These are phyloP conservation scores for Gossypium stocksii DNA, from an alignment of 345 rosid species.

Conservation along the genomic window DNA sequence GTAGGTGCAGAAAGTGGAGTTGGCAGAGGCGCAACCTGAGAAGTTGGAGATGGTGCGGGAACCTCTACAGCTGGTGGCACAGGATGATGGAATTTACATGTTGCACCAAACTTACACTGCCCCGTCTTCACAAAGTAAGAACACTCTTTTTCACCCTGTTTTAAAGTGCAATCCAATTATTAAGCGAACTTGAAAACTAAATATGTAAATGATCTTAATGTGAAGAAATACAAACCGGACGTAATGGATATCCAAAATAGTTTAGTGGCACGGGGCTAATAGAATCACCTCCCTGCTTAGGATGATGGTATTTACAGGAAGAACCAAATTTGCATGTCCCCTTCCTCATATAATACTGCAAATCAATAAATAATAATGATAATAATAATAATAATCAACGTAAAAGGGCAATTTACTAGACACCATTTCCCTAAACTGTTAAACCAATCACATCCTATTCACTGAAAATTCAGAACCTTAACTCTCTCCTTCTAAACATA, in stretches of 20 bases:
- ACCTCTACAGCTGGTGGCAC: slow-evolving; percentile 45
- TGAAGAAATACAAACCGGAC: slow-evolving; percentile 58
- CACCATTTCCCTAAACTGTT: not conserved
- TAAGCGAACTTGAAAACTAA: slow-evolving; percentile 9
- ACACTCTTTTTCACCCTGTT: slow-evolving; percentile 91
- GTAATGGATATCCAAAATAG: slow-evolving; percentile 73
- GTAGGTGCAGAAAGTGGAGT: slow-evolving; percentile 33
- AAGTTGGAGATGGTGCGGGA: slow-evolving; percentile 44
- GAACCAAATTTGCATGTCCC: slow-evolving; percentile 92
- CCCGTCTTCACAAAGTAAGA: slow-evolving; percentile 82
- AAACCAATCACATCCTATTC: not conserved
- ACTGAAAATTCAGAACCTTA: not conserved
- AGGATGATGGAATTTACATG: slow-evolving; percentile 91
- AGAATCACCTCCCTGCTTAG: slow-evolving; percentile 67
- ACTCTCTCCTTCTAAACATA: slow-evolving; percentile 3
- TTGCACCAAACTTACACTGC: slow-evolving; percentile 79
- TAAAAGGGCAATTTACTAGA: not conserved
- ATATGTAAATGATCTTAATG: not conserved
- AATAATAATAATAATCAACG: too few species aligned
- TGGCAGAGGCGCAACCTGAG: slow-evolving; percentile 47
- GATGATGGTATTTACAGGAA: slow-evolving; percentile 93
- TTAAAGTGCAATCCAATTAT: slow-evolving; percentile 9
- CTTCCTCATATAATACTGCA: slow-evolving; percentile 81
- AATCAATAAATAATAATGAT: not conserved
- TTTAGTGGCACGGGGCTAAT: slow-evolving; percentile 46